Percentiles rank a stretch among this genome's conserved stretches.
Evolutionary conservation across 257 asterid species (phyloP).

Genomic region (Nicotiana knightiana): DNA sequence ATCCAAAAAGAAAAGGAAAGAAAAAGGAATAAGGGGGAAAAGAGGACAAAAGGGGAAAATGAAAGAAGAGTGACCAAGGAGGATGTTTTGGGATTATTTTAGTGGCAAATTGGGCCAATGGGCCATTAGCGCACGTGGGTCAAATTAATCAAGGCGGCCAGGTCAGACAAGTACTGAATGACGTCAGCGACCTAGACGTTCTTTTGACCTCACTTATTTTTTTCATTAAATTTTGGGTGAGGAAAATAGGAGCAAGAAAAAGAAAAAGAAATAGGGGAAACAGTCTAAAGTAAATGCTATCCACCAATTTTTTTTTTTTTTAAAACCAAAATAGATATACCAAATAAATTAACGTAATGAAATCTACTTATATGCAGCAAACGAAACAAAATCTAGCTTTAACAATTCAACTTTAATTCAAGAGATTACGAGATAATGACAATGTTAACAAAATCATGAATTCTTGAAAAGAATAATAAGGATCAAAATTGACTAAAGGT

Average conservation of each 20-base stretch:
- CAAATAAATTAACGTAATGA: not conserved
- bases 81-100: slow-evolving; percentile 16
- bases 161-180: slow-evolving; percentile 20
- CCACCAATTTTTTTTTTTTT: no score
- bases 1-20: not conserved
- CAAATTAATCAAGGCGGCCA: slow-evolving; percentile 43
- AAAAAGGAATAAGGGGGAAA: not conserved
- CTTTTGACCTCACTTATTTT: slow-evolving; percentile 2
- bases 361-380: not conserved
- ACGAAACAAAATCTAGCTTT: not conserved
- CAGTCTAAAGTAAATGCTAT: not conserved
- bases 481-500: not conserved
- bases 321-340: not conserved
- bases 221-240: not conserved
- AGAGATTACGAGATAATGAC: not conserved
- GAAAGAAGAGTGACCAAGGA: slow-evolving; percentile 9
- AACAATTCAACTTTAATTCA: not conserved
- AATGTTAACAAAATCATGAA: not conserved
- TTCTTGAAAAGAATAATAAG: not conserved
- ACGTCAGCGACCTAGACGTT: slow-evolving; percentile 23
- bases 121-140: slow-evolving; percentile 47
- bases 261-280: no score
- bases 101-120: not conserved
- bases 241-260: not conserved
- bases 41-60: slow-evolving; percentile 5